Conservation (phyloP, 257 asterid species). For the Cinchona pubescens region DNA sequence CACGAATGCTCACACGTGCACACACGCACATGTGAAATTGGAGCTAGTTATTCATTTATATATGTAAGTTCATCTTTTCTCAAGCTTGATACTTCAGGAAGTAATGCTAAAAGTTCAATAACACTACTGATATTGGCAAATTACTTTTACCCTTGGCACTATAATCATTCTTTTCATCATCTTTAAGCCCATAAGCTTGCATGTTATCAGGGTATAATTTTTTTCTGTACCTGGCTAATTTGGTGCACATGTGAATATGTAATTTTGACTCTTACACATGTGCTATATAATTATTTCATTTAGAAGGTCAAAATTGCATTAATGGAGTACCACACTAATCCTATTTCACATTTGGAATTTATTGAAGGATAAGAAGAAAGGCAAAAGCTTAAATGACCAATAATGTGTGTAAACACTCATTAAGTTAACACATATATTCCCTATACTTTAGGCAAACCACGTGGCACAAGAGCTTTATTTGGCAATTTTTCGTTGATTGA, state of each 20-base stretch:
- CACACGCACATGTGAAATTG: too few species aligned
- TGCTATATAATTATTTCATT: neutral
- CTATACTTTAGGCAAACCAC: too few species aligned
- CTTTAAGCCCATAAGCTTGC: neutral
- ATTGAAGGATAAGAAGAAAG: neutral
- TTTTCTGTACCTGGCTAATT: neutral
- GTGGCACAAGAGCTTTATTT: too few species aligned
- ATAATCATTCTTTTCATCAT: neutral
- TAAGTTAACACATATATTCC: too few species aligned
- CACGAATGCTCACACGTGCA: too few species aligned
- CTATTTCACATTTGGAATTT: neutral
- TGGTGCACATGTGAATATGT: neutral
- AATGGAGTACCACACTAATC: neutral
- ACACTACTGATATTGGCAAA: neutral
- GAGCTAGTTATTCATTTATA: too few species aligned
- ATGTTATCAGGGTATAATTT: neutral
- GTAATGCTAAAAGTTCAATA: slow-evolving; percentile 30
- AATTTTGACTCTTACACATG: too few species aligned
- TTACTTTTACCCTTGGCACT: neutral
- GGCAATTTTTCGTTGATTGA: too few species aligned
- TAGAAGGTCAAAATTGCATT: neutral
- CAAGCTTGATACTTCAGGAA: slow-evolving; percentile 29
- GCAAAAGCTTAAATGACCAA: neutral
- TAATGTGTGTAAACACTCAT: too few species aligned
- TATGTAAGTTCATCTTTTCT: too few species aligned